These are phyloP conservation scores for Rhodotorula graminis DNA, from an alignment of 768 basidiomycete species.

Conservation along the genomic window DNA sequence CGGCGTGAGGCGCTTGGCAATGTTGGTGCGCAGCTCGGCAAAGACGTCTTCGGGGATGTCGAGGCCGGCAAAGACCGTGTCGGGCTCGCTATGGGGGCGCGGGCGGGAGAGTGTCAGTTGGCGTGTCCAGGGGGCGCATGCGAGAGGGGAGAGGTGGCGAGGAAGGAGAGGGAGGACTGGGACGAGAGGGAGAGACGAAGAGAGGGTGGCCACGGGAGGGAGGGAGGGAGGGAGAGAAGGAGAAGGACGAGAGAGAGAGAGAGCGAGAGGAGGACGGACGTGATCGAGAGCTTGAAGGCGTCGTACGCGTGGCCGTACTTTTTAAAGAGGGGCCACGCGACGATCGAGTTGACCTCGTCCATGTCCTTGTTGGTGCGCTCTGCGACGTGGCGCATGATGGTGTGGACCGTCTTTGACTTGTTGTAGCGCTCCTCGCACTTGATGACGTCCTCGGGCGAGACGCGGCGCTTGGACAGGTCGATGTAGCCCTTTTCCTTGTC, in stretches of 20 bases:
- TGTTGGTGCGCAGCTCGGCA: slow-evolving; percentile 66
- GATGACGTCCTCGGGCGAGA: slow-evolving; percentile 95
- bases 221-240: not conserved
- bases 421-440: slow-evolving; percentile 98
- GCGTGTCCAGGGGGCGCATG: too few species aligned
- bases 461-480: slow-evolving; percentile 95
- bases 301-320: slow-evolving; percentile 95
- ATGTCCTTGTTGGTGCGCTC: slow-evolving; percentile 53
- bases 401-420: slow-evolving; percentile 94
- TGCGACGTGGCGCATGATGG: slow-evolving; percentile 72
- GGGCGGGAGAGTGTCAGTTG: not conserved
- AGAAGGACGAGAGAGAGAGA: slow-evolving; percentile 6
- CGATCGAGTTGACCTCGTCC: slow-evolving; percentile 79
- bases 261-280: slow-evolving; percentile 58
- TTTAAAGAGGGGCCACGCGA: slow-evolving; percentile 87
- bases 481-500: slow-evolving; percentile 99
- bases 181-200: too few species aligned
- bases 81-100: slow-evolving; percentile 59
- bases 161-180: too few species aligned
- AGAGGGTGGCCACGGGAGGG: too few species aligned
- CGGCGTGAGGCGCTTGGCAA: slow-evolving; percentile 90
- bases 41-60: slow-evolving; percentile 65
- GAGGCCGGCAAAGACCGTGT: slow-evolving; percentile 63
- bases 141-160: too few species aligned
- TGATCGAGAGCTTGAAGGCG: slow-evolving; percentile 93